Evolutionary conservation across 2,329 filamentous ascomycete genomes (phyloP), one percentile per base, ranked within the genome.

Genomic region (Penicillium sp.): DNA sequence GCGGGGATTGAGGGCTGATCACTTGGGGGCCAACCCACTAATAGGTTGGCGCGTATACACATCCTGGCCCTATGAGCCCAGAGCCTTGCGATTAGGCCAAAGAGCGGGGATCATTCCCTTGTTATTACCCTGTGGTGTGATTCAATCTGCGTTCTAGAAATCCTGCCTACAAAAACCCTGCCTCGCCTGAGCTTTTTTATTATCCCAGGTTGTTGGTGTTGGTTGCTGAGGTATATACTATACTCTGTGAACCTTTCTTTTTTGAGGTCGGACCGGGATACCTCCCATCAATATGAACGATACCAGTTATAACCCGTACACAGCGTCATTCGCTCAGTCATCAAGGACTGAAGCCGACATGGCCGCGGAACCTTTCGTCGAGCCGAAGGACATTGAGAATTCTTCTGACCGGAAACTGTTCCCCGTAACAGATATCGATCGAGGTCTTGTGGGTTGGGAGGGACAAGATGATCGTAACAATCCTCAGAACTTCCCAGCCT

Each of bases 371-470:
- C 45, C 45, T 9, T 31, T 19, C 16, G 21, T 29, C 27, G 45
- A 48, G 26, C 26, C 27, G 14, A 48, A 48, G n/a, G 29, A 48
- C 16, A 21, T 48, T 26, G 45, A 48, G 29, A 33, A 19, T 13
- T 14, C n/a, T 11, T 11, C 45, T 19, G 47, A 33, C 6, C 26
- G 27, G 13, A 16, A 53, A 31, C 33, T 19, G 14, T 54, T 35
- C n/a, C 57, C 45, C 3, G 49, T 45, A 26, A 80, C 78, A 19
- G 77, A 87, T 61, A 79, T 87, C 19, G 76, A 76, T 51, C 72
- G 71, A 1, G 81, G 80, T 16, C 67, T 87, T 56, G 81, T 87
- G 16, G 85, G 84, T 29, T 87, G 85, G 85, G 84, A 87, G 5
- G 71, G 77, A 37, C 81, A 84, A 64, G 78, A 82, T 53, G 85